Percentiles rank a stretch among this genome's conserved stretches.
These are phyloP conservation scores for Metroxylon sagu DNA, from an alignment of 176 grass and related monocot species.

Conservation along the genomic window DNA sequence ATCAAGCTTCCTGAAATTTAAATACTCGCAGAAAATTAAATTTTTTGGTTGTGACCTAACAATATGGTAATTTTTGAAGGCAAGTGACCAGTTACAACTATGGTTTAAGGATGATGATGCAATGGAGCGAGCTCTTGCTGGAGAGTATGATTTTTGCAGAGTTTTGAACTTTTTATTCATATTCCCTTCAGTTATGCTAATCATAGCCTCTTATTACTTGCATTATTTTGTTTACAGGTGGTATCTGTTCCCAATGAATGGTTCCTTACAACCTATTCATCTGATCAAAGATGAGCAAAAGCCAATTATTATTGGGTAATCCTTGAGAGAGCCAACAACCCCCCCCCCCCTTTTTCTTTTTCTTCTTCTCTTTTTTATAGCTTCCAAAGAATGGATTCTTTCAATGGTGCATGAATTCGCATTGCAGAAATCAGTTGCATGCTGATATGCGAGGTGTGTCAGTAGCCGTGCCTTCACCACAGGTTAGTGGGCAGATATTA, in stretches of 20 bases:
- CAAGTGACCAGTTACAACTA: constrained; percentile 63
- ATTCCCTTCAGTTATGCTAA: too few relatives aligned
- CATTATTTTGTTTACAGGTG: constrained; percentile 37
- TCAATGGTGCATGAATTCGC: constrained; percentile 4
- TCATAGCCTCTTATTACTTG: too few relatives aligned
- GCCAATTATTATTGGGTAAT: constrained; percentile 64
- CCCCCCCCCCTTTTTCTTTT: not conserved
- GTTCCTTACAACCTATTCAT: constrained; percentile 41
- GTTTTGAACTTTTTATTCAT: too few relatives aligned
- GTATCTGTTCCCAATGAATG: constrained; percentile 61
- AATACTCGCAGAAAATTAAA: too few relatives aligned
- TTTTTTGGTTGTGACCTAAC: constrained; percentile 5
- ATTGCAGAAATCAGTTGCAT: constrained; percentile 47
- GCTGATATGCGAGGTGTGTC: constrained; percentile 27
- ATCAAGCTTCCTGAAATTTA: not conserved
- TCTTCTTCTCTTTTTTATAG: not conserved
- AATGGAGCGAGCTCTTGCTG: constrained; percentile 78
- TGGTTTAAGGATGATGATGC: constrained; percentile 98
- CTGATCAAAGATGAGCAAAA: constrained; percentile 66
- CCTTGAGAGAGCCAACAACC: too few relatives aligned
- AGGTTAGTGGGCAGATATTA: constrained; percentile 27
- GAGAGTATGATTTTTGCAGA: constrained; percentile 56
- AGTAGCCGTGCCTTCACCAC: constrained; percentile 42
- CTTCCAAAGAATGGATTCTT: not conserved
- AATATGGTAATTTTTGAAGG: constrained; percentile 38